Base-by-base conservation (phyloP, 257 asterid species). In the Solanum chmielewskii region DNA sequence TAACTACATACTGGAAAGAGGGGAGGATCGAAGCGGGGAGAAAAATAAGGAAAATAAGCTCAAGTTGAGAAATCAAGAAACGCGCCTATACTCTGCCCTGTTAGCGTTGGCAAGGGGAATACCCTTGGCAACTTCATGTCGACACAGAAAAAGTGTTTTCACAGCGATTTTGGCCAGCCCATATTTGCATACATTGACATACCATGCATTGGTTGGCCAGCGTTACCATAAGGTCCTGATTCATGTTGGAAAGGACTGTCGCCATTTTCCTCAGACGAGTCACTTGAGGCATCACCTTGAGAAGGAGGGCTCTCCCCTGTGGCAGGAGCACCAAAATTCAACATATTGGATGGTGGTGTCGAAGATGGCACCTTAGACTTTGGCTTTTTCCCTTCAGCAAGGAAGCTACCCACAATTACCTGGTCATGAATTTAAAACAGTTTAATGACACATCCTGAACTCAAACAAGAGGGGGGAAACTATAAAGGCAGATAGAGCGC, bases 351-450 rank as follows among this genome's bases (percentile, higher is more conserved):
- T 77, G 94, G 83, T 62, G 92, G 89, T 10, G 91, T 76, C 0
- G 95, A 85, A 45, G 94, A 71, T 12, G 94, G 75, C 11, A 87
- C 44, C 25, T 78, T 91, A 14, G 88, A 69, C 82, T 95, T 96
- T 11, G 94, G 74, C 83, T 91, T 93, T 85, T 94, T 96, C 31
- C 93, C 98, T n/a, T 95, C 97, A 9, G 95, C 95, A 87, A 94
- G 91, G 91, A 95, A 96, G 94, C 98, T 96, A 69, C 99, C 99
- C 1, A 96, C 98, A 3, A 96, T 90, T 77, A 96, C 94, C 98
- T 96, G 94, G 82, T 70, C 68, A 64, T 45, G 64, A 45, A 18
- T 25, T 18, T 80, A 49, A 42, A 29, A 80, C 69, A 80, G 69
- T 80, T 47, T 29, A 47, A 29, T 29, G 70, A 87, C 81, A 47